Evolutionary conservation across 352 stramenopile species (phyloP), one percentile per base, ranked within the genome.

Genomic region (Phytophthora ohioensis): DNA sequence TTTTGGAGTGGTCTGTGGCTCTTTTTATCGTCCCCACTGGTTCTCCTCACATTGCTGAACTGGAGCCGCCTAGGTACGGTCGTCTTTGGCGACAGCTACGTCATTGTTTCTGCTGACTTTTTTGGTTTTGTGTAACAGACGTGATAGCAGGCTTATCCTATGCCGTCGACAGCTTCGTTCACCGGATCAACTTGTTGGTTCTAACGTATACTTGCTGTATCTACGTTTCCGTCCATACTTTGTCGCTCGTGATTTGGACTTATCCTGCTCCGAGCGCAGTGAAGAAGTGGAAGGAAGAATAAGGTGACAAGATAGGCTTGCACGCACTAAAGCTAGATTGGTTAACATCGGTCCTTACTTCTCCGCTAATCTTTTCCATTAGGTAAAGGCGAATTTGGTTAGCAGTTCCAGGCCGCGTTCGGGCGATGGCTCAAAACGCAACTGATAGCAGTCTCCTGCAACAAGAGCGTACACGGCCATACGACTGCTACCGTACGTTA

Each of bases 121-220:
- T n/a, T 13, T 41, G 27, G 67, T 12, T 43, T 27, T 59, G 8
- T 60, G 38, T 17, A 54, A 58, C 49, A 88, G 77, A 68, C 45
- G 35, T 52, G 5, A 48, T 52, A n/a, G 60, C 57, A 39, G 73
- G 42, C 1, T 39, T 81, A 53, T 69, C 73, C 10, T 83, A 81
- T 56, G 46, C 78, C 27, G 76, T 85, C n/a, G 53, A 84, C 30
- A 81, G 82, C 63, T 93, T 91, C 64, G 57, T 69, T 35, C 70
- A 71, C 30, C 71, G 75, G 49, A 77, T 76, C 58, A 91, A 92
- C 45, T 42, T 90, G 49, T 59, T 95, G 5, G 80, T 80, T 15
- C 61, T 95, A 27, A 80, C 84, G 7, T 95, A 95, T 57, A 36
- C 86, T 31, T 92, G 76, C 52, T 86, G 76, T 34, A 71, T 95